A percentile compares a stretch with the other conserved stretches of the same genome.
These are phyloP conservation scores for Beauveria rudraprayagi DNA, from an alignment of 2,329 filamentous ascomycete species.

Conservation along the genomic window DNA sequence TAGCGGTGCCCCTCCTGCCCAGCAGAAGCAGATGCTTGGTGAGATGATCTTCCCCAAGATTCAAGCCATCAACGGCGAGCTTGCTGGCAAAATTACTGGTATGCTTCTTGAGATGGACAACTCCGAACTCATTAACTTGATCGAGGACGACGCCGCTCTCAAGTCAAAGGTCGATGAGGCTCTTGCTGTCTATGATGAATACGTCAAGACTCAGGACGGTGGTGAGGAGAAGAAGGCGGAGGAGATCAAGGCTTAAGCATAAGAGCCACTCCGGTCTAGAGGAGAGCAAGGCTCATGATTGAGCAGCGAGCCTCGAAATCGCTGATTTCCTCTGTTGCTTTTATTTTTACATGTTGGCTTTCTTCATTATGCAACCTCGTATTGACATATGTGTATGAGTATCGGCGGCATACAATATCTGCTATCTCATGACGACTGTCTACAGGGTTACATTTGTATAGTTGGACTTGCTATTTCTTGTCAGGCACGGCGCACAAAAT, in stretches of 20 bases:
- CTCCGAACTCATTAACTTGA: conserved; percentile 82
- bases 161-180: conserved; percentile 96
- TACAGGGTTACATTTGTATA: conserved; percentile 29
- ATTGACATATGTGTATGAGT: conserved; percentile 6
- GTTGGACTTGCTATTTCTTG: conserved; percentile 34
- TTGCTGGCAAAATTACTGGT: conserved; percentile 98
- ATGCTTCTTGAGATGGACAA: conserved; percentile 99
- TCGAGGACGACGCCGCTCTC: conserved; percentile 81
- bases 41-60: conserved; percentile 99
- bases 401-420: conserved; percentile 18
- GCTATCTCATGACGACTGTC: conserved; percentile 20
- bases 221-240: conserved; percentile 44
- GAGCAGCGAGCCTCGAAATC: conserved; percentile 10
- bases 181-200: conserved; percentile 95
- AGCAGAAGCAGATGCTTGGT: conserved; percentile 98
- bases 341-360: conserved; percentile 11
- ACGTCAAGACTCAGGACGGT: conserved; percentile 63
- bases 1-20: conserved; percentile 48
- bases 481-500: conserved; percentile 29
- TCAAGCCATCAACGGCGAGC: conserved; percentile 82
- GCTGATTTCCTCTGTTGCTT: conserved; percentile 19
- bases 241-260: conserved; percentile 32
- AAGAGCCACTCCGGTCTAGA: conserved; percentile 14
- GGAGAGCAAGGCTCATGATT: conserved; percentile 31
- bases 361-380: conserved; percentile 2